Base-by-base conservation (phyloP, 1,284 basidiomycete species). In the Hemileia vastatrix region DNA sequence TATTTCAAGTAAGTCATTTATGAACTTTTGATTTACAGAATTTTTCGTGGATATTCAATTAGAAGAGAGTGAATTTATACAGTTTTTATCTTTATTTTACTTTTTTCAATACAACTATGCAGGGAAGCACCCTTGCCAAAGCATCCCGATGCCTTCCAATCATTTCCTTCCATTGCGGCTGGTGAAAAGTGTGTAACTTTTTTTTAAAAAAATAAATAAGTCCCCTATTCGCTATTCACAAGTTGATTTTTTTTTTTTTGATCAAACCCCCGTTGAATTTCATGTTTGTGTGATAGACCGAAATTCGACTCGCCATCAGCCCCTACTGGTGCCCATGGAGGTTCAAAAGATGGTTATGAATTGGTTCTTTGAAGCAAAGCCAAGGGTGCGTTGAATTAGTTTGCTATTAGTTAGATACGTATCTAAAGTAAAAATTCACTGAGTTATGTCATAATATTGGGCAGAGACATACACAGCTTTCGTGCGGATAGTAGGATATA, bases 111-210 rank as follows among this genome's bases (percentile, higher is more conserved):
- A 4, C 45, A 9, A 36, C 53, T 43, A 54, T 45, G 3, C 71
- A 93, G 90, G 3, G 95, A 99, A 77, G 86, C 88, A 0, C 95
- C 95, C 0, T 77, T 88, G 44, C 94, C 95, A 0, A 97, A 98
- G 71, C 94, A 98, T 76, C 90, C 92, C n/a, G 92, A 96, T 72
- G 79, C 94, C 58, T 98, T 99, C 77, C 85, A 89, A 1, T 94
- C 90, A 1, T 99, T 98, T 77, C 95, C 95, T 15, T 93, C 89
- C 45, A 83, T 87, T 19, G 95, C 95, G n/a, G 91, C 91, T 2
- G 95, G 95, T 21, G 95, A 98, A 78, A 89, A 86, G 90, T 91
- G 8, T 18, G 61, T 57, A 23, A 6, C 19, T 40, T 23, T 23
- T 44, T 52, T 18, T 15, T 15, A 15, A 15, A 56, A n/a, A 18